Percentiles rank a stretch among this genome's conserved stretches.
phyloP scores from a whole-genome alignment of 2,329 filamentous ascomycete genomes.

The Penicillium rolfsii region DNA sequence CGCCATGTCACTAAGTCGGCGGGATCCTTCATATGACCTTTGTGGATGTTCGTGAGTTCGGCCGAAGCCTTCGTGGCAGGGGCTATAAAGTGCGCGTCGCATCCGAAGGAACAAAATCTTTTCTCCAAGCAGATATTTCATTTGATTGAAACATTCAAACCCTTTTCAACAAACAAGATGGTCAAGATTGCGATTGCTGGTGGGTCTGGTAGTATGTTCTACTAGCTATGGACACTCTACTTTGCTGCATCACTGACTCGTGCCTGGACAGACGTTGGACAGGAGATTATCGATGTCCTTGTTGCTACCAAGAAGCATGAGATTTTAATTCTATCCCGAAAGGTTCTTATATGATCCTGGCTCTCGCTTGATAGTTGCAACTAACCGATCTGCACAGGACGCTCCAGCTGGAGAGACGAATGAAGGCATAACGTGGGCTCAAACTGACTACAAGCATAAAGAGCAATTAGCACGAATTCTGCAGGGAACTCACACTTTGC shows the following conservation, averaged over 20 bases:
- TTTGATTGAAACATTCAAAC: neutral
- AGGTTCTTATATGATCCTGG: conserved; percentile 34
- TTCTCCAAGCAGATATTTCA: neutral
- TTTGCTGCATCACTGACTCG: conserved; percentile 7
- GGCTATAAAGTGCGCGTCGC: neutral
- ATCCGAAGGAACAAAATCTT: neutral
- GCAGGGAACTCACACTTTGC: conserved; percentile 55
- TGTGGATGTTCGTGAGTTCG: neutral
- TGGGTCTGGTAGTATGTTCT: conserved; percentile 49
- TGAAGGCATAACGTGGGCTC: conserved; percentile 36
- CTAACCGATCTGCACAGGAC: conserved; percentile 26
- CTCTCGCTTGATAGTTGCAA: neutral
- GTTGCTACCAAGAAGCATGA: conserved; percentile 55
- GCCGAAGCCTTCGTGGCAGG: neutral
- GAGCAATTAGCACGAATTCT: conserved; percentile 45
- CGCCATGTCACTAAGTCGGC: neutral
- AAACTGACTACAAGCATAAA: conserved; percentile 52
- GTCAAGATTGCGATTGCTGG: conserved; percentile 52
- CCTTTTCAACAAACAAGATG: conserved; percentile 36
- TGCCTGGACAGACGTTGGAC: conserved; percentile 53
- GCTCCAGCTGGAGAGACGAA: conserved; percentile 11
- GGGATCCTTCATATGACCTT: neutral
- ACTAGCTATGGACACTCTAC: neutral
- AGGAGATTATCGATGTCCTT: conserved; percentile 57
- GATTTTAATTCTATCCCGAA: conserved; percentile 56